Conservation (phyloP, 208 protist genomes). For the Lotmaria passim region DNA sequence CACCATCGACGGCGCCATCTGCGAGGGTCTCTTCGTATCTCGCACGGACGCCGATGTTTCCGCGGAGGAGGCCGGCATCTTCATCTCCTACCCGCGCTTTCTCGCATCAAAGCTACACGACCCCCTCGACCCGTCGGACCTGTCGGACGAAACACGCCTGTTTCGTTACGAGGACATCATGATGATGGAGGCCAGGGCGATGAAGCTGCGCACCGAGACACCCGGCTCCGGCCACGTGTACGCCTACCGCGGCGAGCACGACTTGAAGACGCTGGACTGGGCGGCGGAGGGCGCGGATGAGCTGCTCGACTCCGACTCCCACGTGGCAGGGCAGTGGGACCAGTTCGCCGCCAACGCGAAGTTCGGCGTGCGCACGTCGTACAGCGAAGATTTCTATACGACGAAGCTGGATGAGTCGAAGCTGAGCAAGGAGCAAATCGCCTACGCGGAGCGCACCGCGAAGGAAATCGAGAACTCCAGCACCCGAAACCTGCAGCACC, state of each 20-base stretch:
- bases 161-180: constrained; percentile 76
- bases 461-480: constrained; percentile 76
- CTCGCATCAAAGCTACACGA: constrained; percentile 56
- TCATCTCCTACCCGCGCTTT: constrained; percentile 70
- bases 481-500: constrained; percentile 71
- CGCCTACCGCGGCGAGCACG: constrained; percentile 57
- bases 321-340: constrained; percentile 79
- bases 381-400: constrained; percentile 89
- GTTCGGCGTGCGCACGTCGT: constrained; percentile 87
- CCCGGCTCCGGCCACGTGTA: constrained; percentile 53
- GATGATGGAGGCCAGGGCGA: constrained; percentile 66
- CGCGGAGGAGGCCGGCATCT: constrained; percentile 56
- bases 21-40: constrained; percentile 88
- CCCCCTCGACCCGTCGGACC: constrained; percentile 47
- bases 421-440: constrained; percentile 73
- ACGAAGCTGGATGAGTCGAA: constrained; percentile 84
- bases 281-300: constrained; percentile 62
- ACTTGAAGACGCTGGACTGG: constrained; percentile 80
- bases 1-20: constrained; percentile 70
- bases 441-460: constrained; percentile 69
- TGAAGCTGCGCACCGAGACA: constrained; percentile 78
- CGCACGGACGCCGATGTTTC: constrained; percentile 71
- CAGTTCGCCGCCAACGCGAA: constrained; percentile 89
- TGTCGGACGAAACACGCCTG: constrained; percentile 46
- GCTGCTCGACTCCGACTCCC: constrained; percentile 56